Conservation (phyloP, 192 early-diverging fungal genomes). For the Chytriomyces hyalinus region DNA sequence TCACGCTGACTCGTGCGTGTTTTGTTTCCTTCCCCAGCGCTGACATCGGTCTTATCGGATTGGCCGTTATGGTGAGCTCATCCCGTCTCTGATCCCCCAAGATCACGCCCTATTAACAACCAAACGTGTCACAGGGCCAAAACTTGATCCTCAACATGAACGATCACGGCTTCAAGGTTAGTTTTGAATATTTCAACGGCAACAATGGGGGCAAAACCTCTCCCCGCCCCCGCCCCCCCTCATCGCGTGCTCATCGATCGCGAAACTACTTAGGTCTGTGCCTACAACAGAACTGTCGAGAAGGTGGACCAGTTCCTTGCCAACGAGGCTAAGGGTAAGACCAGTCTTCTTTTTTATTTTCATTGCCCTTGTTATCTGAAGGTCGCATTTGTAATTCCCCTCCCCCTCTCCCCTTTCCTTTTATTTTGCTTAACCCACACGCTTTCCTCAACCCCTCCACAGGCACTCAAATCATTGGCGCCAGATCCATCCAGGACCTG, state of each 20-base stretch:
- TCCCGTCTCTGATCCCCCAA: background rate
- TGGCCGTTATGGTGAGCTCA: conserved; percentile 92
- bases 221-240: background rate
- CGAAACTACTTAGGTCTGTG: conserved; percentile 65
- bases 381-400: background rate
- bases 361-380: background rate
- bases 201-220: background rate
- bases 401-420: background rate
- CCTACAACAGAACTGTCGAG: conserved; percentile 92
- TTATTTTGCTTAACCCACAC: background rate
- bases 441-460: conserved; percentile 3
- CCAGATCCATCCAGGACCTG: conserved; percentile 92
- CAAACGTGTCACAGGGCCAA: conserved; percentile 76
- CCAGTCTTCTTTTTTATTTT: background rate
- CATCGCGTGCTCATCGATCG: background rate
- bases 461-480: conserved; percentile 93
- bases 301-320: conserved; percentile 95
- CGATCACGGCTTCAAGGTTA: conserved; percentile 86
- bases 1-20: background rate
- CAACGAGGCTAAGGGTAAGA: conserved; percentile 94
- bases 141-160: conserved; percentile 99
- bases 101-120: background rate
- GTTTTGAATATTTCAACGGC: background rate
- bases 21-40: conserved; percentile 53
- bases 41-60: conserved; percentile 98